Evolutionary conservation across 371 early-diverging fungal genomes (phyloP), one percentile per base, ranked within the genome.

Genomic region (Batkoa obscura): DNA sequence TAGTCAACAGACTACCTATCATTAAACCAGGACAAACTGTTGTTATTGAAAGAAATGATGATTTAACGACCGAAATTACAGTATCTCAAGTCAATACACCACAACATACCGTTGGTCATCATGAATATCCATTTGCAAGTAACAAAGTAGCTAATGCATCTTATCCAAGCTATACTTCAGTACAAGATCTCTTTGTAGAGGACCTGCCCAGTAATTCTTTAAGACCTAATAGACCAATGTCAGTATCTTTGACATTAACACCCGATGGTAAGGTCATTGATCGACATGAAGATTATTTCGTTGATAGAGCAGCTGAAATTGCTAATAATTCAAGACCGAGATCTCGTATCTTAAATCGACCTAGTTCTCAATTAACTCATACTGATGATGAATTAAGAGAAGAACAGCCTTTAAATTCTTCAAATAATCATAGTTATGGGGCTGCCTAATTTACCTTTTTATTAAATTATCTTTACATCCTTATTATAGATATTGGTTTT

Each of bases 21-120:
- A 61, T 68, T 57, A 65, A 64, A 38, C 62, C 61, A 58, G 65
- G 65, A 10, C 63, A 65, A 37, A 64, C 63, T 3, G 61, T 68
- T 52, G 58, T 65, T 2, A 34, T 67, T 35, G 50, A 33, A 6
- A 23, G 32, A 0, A 32, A 50, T 15, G 4, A 5, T 15, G 50
- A 50, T 33, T 8, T 47, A 30, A 47, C 47, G 13, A 47, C 47
- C 13, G 47, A 30, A 15, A 30, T 47, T 1, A 47, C 17, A 0
- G 17, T 47, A 13, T 47, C 47, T 8, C 47, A 47, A 17, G 30
- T 8, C 30, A 47, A 13, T 17, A 13, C 47, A 6, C 47, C 47
- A 6, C 8, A 47, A 9, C 10, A n/a, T 41, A 41, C 41, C n/a
- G 23, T 23, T 23, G 23, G 23, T 23, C 41, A 41, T 41, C 41